These are phyloP conservation scores for Castanea sativa DNA, from an alignment of 306 rosid species.

Conservation along the genomic window DNA sequence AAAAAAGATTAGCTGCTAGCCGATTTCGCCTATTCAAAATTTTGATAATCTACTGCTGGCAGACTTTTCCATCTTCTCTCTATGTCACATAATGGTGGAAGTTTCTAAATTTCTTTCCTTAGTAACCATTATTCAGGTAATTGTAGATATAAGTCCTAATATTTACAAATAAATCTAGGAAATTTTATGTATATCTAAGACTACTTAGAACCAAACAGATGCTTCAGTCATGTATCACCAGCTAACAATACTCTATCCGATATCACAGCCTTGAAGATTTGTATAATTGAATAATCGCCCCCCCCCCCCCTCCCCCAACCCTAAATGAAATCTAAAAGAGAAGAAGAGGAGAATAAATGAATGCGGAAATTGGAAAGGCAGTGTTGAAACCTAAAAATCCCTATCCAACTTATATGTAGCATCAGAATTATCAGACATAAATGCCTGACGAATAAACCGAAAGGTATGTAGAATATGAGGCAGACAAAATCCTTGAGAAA, in stretches of 20 bases:
- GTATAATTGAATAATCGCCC: background rate
- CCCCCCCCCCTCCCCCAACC: background rate
- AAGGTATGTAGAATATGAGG: background rate
- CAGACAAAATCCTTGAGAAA: slow-evolving; percentile 11
- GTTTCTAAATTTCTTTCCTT: background rate
- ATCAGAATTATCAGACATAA: slow-evolving; percentile 10
- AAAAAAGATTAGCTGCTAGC: background rate
- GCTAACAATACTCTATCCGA: background rate
- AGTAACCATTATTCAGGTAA: background rate
- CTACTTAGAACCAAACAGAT: background rate
- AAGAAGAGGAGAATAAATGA: background rate
- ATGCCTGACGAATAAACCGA: slow-evolving; percentile 1
- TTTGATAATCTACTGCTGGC: background rate
- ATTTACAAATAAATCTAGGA: background rate
- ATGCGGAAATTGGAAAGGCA: background rate
- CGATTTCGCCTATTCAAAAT: background rate
- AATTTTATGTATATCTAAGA: background rate
- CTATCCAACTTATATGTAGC: background rate
- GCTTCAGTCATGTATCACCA: background rate
- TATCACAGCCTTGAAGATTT: background rate
- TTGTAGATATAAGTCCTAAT: background rate
- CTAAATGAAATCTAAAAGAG: background rate
- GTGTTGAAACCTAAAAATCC: background rate
- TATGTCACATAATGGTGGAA: background rate
- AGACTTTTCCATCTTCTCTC: background rate